A percentile compares a stretch with the other conserved stretches of the same genome.
These are phyloP conservation scores for Didymella keratinophila DNA, from an alignment of 2,329 filamentous ascomycete genomes.

Conservation along the genomic window DNA sequence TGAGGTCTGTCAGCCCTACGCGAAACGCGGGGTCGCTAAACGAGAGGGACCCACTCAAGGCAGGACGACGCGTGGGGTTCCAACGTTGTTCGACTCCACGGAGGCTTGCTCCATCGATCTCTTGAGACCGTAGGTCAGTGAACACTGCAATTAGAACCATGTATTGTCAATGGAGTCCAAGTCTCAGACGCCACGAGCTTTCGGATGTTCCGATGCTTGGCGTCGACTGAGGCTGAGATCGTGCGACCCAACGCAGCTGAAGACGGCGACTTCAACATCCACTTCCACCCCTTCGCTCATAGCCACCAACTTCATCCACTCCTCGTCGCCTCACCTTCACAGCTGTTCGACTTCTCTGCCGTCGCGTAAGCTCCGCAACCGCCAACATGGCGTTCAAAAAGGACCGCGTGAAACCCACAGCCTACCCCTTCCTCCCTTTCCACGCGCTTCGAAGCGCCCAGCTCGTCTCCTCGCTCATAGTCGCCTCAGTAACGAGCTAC, in stretches of 20 bases:
- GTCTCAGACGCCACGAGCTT: neutral
- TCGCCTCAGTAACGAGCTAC: slow-evolving; percentile 62
- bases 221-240: neutral
- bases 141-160: neutral
- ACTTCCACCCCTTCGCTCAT: neutral
- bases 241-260: slow-evolving; percentile 2
- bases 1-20: slow-evolving; percentile 1
- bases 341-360: neutral
- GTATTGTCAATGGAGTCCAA: neutral
- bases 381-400: slow-evolving; percentile 26
- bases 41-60: slow-evolving; percentile 1
- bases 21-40: slow-evolving; percentile 11
- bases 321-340: neutral
- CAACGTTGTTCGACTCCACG: neutral
- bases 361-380: too few species aligned
- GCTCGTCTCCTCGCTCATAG: slow-evolving; percentile 57
- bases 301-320: neutral
- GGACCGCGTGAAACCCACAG: slow-evolving; percentile 49
- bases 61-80: slow-evolving; percentile 1
- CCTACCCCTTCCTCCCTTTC: slow-evolving; percentile 55
- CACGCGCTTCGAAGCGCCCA: slow-evolving; percentile 54
- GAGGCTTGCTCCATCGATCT: neutral
- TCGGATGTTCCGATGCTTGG: neutral
- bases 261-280: neutral
- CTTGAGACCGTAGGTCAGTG: neutral